These are phyloP conservation scores for Coemansia asiatica DNA, from an alignment of 192 early-diverging fungal genomes.

Conservation along the genomic window DNA sequence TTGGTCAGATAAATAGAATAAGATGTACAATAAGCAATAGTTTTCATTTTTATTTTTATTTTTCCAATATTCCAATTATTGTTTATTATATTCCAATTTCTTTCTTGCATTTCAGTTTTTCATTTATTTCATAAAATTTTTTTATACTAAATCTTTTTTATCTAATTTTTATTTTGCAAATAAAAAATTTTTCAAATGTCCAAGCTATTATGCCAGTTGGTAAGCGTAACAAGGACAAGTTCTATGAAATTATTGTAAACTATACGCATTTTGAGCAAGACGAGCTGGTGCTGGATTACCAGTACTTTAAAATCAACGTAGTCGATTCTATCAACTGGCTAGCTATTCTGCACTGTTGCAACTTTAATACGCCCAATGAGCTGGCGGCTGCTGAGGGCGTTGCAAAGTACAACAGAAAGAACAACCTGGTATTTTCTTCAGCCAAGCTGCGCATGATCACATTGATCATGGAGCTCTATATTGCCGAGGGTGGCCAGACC, in stretches of 20 bases:
- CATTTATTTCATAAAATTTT: too few species aligned
- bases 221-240: background rate
- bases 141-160: too few species aligned
- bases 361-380: background rate
- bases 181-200: background rate
- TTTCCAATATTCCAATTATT: too few species aligned
- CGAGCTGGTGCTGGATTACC: background rate
- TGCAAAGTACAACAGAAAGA: background rate
- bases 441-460: conserved; percentile 6
- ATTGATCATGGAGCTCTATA: background rate
- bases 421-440: background rate
- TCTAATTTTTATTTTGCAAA: too few species aligned
- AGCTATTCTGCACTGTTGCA: background rate
- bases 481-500: background rate
- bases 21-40: too few species aligned
- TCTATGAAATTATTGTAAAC: conserved; percentile 1
- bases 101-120: too few species aligned
- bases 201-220: background rate
- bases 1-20: too few species aligned
- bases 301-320: conserved; percentile 5
- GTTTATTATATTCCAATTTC: too few species aligned
- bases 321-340: conserved; percentile 6
- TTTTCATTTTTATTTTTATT: too few species aligned
- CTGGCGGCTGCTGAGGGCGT: background rate
- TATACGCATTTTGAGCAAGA: background rate